Evolutionary conservation across 2,329 filamentous ascomycete species (phyloP).

Genomic region (Dothideomycetidae sp.): DNA sequence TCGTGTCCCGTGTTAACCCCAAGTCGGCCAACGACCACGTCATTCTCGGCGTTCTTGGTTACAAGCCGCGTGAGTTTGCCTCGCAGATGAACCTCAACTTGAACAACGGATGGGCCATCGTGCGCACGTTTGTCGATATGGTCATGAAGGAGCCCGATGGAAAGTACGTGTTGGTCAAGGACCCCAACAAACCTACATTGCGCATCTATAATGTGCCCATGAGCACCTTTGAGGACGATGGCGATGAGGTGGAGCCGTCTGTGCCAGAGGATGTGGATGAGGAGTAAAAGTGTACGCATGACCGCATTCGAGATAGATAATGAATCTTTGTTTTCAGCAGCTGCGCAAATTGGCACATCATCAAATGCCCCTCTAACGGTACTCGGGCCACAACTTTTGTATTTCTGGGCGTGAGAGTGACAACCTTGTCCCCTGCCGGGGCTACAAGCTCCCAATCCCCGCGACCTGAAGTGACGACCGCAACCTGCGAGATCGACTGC

Average conservation of each 20-base stretch:
- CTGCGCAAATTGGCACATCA: neutral
- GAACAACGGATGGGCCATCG: constrained; percentile 97
- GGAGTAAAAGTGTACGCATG: constrained; percentile 34
- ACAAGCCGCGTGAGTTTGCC: constrained; percentile 96
- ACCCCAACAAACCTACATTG: constrained; percentile 93
- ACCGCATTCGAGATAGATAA: neutral
- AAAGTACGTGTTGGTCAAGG: constrained; percentile 69
- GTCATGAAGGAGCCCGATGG: constrained; percentile 56
- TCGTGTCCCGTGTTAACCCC: constrained; percentile 87
- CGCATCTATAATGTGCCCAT: constrained; percentile 82
- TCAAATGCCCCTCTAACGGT: neutral
- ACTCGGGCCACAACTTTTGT: no score
- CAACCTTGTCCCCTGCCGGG: no score
- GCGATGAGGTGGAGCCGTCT: constrained; percentile 55
- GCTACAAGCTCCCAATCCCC: neutral
- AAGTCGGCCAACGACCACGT: constrained; percentile 89
- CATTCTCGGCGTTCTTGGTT: constrained; percentile 86
- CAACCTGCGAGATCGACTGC: no score
- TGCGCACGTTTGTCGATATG: constrained; percentile 96
- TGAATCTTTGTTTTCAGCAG: neutral
- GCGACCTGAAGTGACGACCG: no score
- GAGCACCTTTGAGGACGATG: constrained; percentile 81
- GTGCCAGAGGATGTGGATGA: constrained; percentile 41
- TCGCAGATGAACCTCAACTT: constrained; percentile 96
- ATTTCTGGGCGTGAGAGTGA: no score